Percentiles rank a stretch among this genome's conserved stretches.
phyloP scores from a whole-genome alignment of 2,329 filamentous ascomycete species.

The Colletotrichum caudatum region DNA sequence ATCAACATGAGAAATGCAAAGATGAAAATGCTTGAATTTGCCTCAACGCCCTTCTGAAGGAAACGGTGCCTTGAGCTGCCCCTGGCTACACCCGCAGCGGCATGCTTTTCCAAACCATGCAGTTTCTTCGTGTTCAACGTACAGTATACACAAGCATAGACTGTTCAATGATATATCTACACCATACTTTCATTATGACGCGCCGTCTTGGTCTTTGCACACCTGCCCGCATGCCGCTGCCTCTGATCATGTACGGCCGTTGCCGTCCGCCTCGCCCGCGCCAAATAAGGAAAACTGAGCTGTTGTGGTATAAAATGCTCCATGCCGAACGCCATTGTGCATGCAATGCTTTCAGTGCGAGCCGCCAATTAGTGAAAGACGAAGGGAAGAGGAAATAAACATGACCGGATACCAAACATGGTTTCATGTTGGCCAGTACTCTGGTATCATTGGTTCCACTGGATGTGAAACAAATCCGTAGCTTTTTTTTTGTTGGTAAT shows the following conservation, averaged over 20 bases:
- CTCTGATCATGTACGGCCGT: conserved; percentile 4
- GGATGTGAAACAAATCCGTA: conserved; percentile 31
- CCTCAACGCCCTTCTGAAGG: conserved; percentile 14
- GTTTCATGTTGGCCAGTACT: conserved; percentile 26
- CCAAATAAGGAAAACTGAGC: conserved; percentile 31
- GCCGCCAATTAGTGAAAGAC: conserved; percentile 37
- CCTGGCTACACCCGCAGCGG: neutral
- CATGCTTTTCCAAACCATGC: conserved; percentile 21
- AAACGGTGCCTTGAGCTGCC: conserved; percentile 11
- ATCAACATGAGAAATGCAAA: neutral
- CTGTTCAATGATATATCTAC: conserved; percentile 44
- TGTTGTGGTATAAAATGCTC: conserved; percentile 43
- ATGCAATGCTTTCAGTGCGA: conserved; percentile 43
- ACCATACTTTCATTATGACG: conserved; percentile 39
- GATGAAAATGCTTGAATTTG: conserved; percentile 26
- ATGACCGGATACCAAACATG: conserved; percentile 29
- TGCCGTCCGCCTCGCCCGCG: conserved; percentile 26
- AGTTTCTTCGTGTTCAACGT: conserved; percentile 35
- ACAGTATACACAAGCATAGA: conserved; percentile 42
- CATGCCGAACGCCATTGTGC: conserved; percentile 43
- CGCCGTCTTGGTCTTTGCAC: conserved; percentile 19
- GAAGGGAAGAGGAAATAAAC: conserved; percentile 39
- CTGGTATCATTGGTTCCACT: conserved; percentile 38
- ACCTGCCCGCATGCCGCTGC: conserved; percentile 8
- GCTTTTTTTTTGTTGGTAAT: conserved; percentile 13